Base-by-base conservation (phyloP, 768 basidiomycete species). In the Lentinula aciculospora region DNA sequence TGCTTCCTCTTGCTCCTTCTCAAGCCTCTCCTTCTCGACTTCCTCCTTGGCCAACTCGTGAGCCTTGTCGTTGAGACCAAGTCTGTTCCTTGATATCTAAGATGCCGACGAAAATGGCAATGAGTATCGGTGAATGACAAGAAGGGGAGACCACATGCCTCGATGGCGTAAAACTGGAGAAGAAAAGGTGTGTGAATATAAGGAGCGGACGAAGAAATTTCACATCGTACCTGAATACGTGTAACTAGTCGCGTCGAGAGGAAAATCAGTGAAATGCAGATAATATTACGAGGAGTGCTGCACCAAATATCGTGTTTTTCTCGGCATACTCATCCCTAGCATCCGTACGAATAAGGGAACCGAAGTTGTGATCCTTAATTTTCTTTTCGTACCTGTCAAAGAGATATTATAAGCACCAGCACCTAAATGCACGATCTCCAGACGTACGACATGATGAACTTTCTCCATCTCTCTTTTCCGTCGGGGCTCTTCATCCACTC, bases 361-460 rank as follows among this genome's bases (percentile, higher is more conserved):
- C 97, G 72, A 98, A 98, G 79, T 98, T 98, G 74, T 89, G 92
- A 63, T 98, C 94, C 66, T 89, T 88, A 55, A 98, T 77, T 66
- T 88, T 90, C 58, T 89, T 86, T 74, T 96, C 89, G 74, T 95
- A 97, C 58, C 92, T 92, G 62, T 2, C 21, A 28, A 42, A 25
- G 25, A 37, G 12, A 27, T 12, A 28, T 13, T 28, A 31, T 29
- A 39, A 27, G 27, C 53, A 17, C 21, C 4, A n/a, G 19, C 36
- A 40, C 3, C 21, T 9, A 56, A 56, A 56, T 23, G 32, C 50
- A 32, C 31, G 23, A 56, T 27, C 37, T 27, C 25, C 9, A 34
- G 40, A 56, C 54, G 27, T 65, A 93, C 86, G 77, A 69, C 60
- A 81, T 80, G 69, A 96, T 92, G 69, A 96, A 98, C 6, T 81